These are phyloP conservation scores for maize (Zea mays) DNA, from an alignment of 176 grass and related monocot genomes.

Conservation along the genomic window Zm-B73-REFERENCE-NAM-5.0 NC_050097.1:206687001-206687500, in stretches of 20 bases:
- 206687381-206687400: slow-evolving; percentile 47
- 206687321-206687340: slow-evolving; percentile 10
- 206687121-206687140: no score
- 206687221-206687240: slow-evolving; percentile 34
- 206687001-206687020: no score
- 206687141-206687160: neutral
- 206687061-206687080: no score
- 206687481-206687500: slow-evolving; percentile 35
- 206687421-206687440: slow-evolving; percentile 39
- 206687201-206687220: slow-evolving; percentile 25
- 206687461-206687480: slow-evolving; percentile 87
- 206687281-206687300: slow-evolving; percentile 14
- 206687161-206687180: neutral
- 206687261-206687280: slow-evolving; percentile 22
- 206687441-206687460: slow-evolving; percentile 94
- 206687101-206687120: no score
- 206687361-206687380: slow-evolving; percentile 5
- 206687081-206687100: no score
- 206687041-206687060: no score
- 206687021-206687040: no score
- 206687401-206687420: slow-evolving; percentile 42
- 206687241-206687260: slow-evolving; percentile 17
- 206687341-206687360: slow-evolving; percentile 31
- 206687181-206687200: neutral
- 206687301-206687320: slow-evolving; percentile 42